phyloP scores from a whole-genome alignment of 2,329 filamentous ascomycete species.

The Diplodia seriata region DNA sequence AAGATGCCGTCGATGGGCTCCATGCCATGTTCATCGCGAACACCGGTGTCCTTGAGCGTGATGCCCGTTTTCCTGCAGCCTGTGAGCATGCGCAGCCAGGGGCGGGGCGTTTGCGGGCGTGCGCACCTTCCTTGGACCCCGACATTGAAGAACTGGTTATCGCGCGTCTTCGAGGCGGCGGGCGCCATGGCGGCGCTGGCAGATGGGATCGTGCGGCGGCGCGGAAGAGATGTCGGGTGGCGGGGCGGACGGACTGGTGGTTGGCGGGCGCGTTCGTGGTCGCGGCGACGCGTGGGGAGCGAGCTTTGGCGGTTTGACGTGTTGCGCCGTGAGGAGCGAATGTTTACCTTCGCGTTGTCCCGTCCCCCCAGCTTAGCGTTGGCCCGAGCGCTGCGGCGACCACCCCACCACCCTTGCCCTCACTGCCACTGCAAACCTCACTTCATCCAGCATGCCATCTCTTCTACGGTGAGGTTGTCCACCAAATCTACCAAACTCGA shows the following conservation, averaged over 20 bases:
- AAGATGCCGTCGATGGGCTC: slow-evolving; percentile 87
- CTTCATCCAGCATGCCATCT: background rate
- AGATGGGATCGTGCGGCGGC: background rate
- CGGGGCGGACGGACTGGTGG: background rate
- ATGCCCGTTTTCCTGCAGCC: slow-evolving; percentile 82
- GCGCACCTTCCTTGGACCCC: slow-evolving; percentile 49
- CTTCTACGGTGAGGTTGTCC: too few species aligned
- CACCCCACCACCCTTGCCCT: background rate
- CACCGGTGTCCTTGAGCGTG: slow-evolving; percentile 75
- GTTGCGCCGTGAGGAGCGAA: slow-evolving; percentile 10
- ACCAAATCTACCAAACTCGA: too few species aligned
- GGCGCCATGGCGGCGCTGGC: slow-evolving; percentile 42
- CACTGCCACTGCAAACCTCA: background rate
- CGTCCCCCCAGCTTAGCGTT: slow-evolving; percentile 6
- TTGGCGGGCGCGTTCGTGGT: background rate
- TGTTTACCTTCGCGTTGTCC: slow-evolving; percentile 22
- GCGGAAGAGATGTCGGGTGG: background rate
- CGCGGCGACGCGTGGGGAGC: slow-evolving; percentile 6
- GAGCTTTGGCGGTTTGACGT: slow-evolving; percentile 21
- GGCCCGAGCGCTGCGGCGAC: slow-evolving; percentile 1
- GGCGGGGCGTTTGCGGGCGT: slow-evolving; percentile 23
- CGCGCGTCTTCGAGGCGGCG: slow-evolving; percentile 44
- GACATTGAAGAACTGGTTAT: slow-evolving; percentile 50
- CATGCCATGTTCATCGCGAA: slow-evolving; percentile 90
- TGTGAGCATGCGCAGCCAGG: background rate